A percentile compares a stretch with the other conserved stretches of the same genome.
These are phyloP conservation scores for Datisca glomerata DNA, from an alignment of 306 rosid species.

Conservation along the genomic window DNA sequence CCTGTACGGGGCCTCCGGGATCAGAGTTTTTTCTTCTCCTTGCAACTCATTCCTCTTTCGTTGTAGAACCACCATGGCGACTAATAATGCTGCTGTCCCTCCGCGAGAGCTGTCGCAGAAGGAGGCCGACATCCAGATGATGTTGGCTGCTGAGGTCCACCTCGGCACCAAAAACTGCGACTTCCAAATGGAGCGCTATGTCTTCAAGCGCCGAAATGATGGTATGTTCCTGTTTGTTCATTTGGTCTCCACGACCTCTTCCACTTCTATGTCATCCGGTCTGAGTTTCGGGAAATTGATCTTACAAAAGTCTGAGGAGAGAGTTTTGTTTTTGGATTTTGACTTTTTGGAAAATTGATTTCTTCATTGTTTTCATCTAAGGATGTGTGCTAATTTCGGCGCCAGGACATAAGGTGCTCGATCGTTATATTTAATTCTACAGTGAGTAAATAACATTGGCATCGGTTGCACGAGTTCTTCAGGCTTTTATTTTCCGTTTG, in stretches of 20 bases:
- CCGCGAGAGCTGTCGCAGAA: constrained; percentile 66
- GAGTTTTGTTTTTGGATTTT: neutral
- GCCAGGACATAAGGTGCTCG: too few species aligned
- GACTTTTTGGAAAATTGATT: neutral
- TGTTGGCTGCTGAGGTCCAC: constrained; percentile 79
- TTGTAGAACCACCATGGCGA: constrained; percentile 54
- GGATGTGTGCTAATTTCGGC: too few species aligned
- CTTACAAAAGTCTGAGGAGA: neutral
- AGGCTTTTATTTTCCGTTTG: too few species aligned
- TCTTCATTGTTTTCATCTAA: too few species aligned
- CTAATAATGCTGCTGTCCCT: constrained; percentile 16
- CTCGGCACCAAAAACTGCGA: constrained; percentile 83
- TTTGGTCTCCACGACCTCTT: neutral
- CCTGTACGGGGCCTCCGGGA: too few species aligned
- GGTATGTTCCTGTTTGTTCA: constrained; percentile 19
- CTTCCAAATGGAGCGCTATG: constrained; percentile 86
- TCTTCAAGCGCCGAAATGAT: constrained; percentile 80
- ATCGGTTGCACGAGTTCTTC: too few species aligned
- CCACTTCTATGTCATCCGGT: neutral
- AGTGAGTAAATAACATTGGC: too few species aligned
- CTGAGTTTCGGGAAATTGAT: constrained; percentile 2
- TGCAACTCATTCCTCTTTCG: neutral
- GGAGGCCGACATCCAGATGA: constrained; percentile 78
- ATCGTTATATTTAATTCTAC: too few species aligned
- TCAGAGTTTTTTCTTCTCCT: too few species aligned